phyloP scores from a whole-genome alignment of 129 eudicot species.

The Smallanthus sonchifolius region DNA sequence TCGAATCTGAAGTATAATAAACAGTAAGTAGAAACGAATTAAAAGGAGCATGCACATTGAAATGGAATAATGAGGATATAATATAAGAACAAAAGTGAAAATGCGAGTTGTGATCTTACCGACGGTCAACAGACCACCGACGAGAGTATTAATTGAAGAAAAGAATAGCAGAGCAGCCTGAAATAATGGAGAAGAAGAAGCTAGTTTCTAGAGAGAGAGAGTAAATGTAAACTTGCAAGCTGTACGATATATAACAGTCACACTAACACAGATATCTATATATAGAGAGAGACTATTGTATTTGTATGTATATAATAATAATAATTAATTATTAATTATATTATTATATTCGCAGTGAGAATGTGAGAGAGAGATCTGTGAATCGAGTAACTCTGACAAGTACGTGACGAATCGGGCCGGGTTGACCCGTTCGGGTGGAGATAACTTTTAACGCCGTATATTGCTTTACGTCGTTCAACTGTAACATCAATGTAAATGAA shows the following conservation, averaged over 20 bases:
- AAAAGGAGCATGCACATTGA: constrained; percentile 14
- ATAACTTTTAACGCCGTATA: constrained; percentile 2
- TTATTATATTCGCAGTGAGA: neutral
- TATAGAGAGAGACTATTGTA: neutral
- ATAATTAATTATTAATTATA: neutral
- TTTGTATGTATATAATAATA: neutral
- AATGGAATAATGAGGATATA: neutral
- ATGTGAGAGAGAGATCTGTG: constrained; percentile 6
- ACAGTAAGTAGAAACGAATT: constrained; percentile 6
- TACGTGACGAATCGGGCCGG: constrained; percentile 23
- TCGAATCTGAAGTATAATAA: neutral
- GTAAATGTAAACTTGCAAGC: constrained; percentile 23
- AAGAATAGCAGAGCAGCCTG: constrained; percentile 2
- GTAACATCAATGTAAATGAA: neutral
- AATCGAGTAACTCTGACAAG: constrained; percentile 26
- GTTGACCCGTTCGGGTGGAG: constrained; percentile 11
- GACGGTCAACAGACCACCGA: constrained; percentile 19
- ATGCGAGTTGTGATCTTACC: constrained; percentile 26
- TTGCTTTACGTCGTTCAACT: neutral
- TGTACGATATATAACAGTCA: constrained; percentile 22
- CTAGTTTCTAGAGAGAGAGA: constrained; percentile 27
- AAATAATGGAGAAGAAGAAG: constrained; percentile 24
- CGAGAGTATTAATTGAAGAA: constrained; percentile 10
- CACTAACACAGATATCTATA: neutral
- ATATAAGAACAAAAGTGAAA: neutral